Evolutionary conservation across 2,329 filamentous ascomycete genomes (phyloP), one percentile per base, ranked within the genome.

Genomic region (Zopfia rhizophila): DNA sequence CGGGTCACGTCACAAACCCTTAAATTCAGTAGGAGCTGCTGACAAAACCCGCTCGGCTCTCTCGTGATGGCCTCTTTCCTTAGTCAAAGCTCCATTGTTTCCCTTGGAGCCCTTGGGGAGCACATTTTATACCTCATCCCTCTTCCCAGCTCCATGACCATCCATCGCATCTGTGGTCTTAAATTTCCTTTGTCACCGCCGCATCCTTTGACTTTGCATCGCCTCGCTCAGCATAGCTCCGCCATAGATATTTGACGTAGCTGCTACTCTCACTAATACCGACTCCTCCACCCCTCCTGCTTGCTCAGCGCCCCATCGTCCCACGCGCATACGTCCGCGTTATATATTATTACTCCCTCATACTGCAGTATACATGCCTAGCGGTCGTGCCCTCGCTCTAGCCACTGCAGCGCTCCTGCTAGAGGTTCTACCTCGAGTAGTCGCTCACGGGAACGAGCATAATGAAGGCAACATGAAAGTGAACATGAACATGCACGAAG

Each of bases 381-480:
- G 53, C 39, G 50, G 49, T 31, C 51, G 42, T 31, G 44, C 46
- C 30, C 37, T 68, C 23, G 45, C 51, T 5, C 23, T 67, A 54
- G 58, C 63, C 25, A 53, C 63, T 31, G 72, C 66, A 51, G 72
- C 67, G 48, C 61, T 77, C 56, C 66, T 78, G 31, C 61, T 77
- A 10, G 71, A 60, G 52, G 56, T 61, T 35, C 56, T 76, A 37
- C 73, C 73, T 55, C 52, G 70, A 28, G 71, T 69, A 45, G 60
- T 58, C 51, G 75, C 73, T 45, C 75, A 77, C 55, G 74, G 73
- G 47, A 65, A 70, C 27, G 66, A 70, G 29, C 59, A 63, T 37
- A 30, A 46, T 40, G 40, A 24, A 23, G 45, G 31, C 17, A 37
- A 17, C 25, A 62, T 56, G 56, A 53, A 54, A 36, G 61, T 59